Evolutionary conservation across 2,329 filamentous ascomycete species (phyloP).

Genomic region (Trichoderma guizhouense): DNA sequence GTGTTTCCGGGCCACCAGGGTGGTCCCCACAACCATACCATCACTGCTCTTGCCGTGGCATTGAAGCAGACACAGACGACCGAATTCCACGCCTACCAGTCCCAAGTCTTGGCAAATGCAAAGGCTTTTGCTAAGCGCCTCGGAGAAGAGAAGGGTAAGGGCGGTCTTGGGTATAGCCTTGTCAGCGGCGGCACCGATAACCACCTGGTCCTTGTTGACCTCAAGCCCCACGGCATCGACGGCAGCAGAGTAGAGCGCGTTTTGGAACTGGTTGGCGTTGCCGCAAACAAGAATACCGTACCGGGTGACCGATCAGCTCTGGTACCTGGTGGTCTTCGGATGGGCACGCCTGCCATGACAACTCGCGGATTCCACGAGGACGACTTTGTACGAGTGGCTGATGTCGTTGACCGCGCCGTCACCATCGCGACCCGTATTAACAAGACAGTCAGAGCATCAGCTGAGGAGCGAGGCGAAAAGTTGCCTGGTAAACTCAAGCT

Average conservation of each 20-base stretch:
- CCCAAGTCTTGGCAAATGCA: constrained; percentile 84
- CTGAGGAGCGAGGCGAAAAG: constrained; percentile 65
- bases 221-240: constrained; percentile 85
- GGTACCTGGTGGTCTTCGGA: constrained; percentile 86
- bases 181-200: constrained; percentile 96
- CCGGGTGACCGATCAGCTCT: constrained; percentile 92
- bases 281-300: constrained; percentile 99
- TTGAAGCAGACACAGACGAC: constrained; percentile 87
- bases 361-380: constrained; percentile 86
- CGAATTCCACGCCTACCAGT: constrained; percentile 91
- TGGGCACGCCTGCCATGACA: constrained; percentile 97
- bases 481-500: constrained; percentile 61
- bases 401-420: constrained; percentile 81
- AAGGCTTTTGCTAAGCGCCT: constrained; percentile 75
- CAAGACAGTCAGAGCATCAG: constrained; percentile 66
- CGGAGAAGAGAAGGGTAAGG: constrained; percentile 66
- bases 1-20: constrained; percentile 98
- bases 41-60: constrained; percentile 89
- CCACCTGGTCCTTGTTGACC: constrained; percentile 88
- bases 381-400: constrained; percentile 83
- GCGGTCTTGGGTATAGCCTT: constrained; percentile 78
- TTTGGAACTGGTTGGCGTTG: constrained; percentile 87
- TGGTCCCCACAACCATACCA: constrained; percentile 98
- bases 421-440: constrained; percentile 74
- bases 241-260: constrained; percentile 86